Evolutionary conservation across 2,329 filamentous ascomycete species (phyloP).

Genomic region (Colletotrichum sp.): DNA sequence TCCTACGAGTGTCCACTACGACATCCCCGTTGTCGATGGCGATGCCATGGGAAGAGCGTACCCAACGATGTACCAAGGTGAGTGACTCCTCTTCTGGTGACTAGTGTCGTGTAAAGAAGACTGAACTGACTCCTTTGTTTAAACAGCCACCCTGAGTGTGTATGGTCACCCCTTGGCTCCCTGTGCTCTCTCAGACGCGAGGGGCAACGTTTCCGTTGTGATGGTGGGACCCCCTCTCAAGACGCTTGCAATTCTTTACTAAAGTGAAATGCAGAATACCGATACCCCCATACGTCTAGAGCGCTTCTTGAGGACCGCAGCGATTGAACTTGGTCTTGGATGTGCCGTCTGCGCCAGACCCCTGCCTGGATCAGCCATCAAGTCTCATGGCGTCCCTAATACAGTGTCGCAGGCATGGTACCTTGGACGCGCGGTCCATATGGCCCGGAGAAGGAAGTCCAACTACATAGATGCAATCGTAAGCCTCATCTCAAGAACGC

Average conservation of each 20-base stretch:
- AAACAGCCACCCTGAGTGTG: constrained; percentile 40
- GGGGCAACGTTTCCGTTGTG: constrained; percentile 24
- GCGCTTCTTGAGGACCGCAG: constrained; percentile 37
- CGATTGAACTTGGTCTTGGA: constrained; percentile 42
- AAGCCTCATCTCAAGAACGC: too few species aligned
- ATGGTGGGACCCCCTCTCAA: constrained; percentile 22
- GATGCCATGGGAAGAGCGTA: constrained; percentile 44
- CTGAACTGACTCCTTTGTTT: too few species aligned
- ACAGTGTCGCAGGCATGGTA: constrained; percentile 39
- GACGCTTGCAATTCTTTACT: not conserved
- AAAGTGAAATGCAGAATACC: constrained; percentile 26
- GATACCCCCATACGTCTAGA: constrained; percentile 39
- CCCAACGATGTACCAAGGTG: constrained; percentile 34
- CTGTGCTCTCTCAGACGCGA: constrained; percentile 34
- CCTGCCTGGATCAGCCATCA: constrained; percentile 35
- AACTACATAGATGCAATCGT: constrained; percentile 29
- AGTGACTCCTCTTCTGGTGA: constrained; percentile 25
- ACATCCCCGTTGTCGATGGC: constrained; percentile 40
- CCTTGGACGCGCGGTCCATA: constrained; percentile 33
- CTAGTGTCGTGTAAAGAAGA: too few species aligned
- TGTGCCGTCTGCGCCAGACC: constrained; percentile 40
- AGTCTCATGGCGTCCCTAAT: constrained; percentile 35
- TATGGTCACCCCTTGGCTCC: constrained; percentile 41
- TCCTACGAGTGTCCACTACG: constrained; percentile 35
- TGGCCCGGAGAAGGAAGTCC: constrained; percentile 31